phyloP scores from a whole-genome alignment of 495 filamentous ascomycete genomes.

The Aspergillus egyptiacus region DNA sequence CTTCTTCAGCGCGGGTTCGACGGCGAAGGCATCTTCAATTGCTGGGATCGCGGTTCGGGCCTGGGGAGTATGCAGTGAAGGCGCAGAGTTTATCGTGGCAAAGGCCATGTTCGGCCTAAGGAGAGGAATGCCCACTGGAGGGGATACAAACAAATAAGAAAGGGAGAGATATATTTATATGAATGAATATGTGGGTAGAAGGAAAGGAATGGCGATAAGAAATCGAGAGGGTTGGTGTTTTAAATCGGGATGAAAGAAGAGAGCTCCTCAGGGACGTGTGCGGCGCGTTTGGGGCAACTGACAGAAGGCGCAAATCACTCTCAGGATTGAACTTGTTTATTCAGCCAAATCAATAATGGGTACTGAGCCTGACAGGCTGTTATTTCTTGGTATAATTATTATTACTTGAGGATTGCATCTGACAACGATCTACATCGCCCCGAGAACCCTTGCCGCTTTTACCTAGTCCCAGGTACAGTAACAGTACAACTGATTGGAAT shows the following conservation, averaged over 20 bases:
- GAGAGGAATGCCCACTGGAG: neutral
- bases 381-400: neutral
- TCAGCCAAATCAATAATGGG: neutral
- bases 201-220: neutral
- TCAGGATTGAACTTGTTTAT: neutral
- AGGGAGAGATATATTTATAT: constrained; percentile 9
- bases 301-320: neutral
- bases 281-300: neutral
- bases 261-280: neutral
- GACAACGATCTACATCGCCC: neutral
- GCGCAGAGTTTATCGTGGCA: constrained; percentile 37
- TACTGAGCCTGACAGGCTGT: neutral
- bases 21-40: constrained; percentile 44
- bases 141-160: too few relatives aligned
- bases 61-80: constrained; percentile 5
- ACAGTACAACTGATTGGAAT: neutral
- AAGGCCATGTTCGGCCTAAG: constrained; percentile 34
- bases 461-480: too few relatives aligned
- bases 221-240: constrained; percentile 1
- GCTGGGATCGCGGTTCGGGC: constrained; percentile 18
- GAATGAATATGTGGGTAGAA: neutral
- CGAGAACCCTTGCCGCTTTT: neutral
- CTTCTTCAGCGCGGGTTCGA: constrained; percentile 39
- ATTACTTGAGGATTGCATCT: neutral
- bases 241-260: neutral